phyloP scores from a whole-genome alignment of 495 filamentous ascomycete species.

The Umbilicaria muhlenbergii region DNA sequence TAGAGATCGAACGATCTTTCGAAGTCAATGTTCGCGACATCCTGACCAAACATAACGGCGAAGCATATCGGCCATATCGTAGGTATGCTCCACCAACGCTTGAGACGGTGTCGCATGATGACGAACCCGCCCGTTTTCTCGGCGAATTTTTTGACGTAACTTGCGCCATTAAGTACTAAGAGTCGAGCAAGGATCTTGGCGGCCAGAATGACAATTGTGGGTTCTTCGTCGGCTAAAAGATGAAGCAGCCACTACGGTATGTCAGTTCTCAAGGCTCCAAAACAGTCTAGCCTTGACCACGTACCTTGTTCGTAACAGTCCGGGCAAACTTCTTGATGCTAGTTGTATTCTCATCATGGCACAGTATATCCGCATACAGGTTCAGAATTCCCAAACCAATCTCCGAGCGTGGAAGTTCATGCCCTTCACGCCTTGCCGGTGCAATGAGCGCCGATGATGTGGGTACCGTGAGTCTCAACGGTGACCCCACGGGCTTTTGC shows the following conservation, averaged over 20 bases:
- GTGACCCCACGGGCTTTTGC: conserved; percentile 13
- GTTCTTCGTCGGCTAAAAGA: conserved; percentile 74
- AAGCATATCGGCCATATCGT: conserved; percentile 82
- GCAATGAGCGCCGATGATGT: conserved; percentile 6
- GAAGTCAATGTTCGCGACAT: conserved; percentile 60
- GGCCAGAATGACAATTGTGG: conserved; percentile 67
- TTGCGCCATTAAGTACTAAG: conserved; percentile 58
- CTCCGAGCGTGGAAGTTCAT: conserved; percentile 25
- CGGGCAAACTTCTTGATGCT: conserved; percentile 79
- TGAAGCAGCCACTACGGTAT: conserved; percentile 73
- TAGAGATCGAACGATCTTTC: conserved; percentile 57
- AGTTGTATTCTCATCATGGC: conserved; percentile 43
- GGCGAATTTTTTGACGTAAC: conserved; percentile 71
- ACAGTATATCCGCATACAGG: conserved; percentile 73
- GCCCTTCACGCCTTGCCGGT: background rate
- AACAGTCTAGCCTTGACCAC: conserved; percentile 14
- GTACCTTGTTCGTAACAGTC: conserved; percentile 90
- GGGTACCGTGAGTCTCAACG: conserved; percentile 17
- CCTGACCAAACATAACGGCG: conserved; percentile 70
- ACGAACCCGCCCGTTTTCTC: conserved; percentile 74
- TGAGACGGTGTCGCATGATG: conserved; percentile 67
- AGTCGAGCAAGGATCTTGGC: conserved; percentile 78
- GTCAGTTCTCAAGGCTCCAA: conserved; percentile 9
- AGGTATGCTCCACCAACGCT: conserved; percentile 77
- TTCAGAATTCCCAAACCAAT: conserved; percentile 62